These are phyloP conservation scores for Cladosporium cucumerinum DNA, from an alignment of 2,329 filamentous ascomycete genomes.

Conservation along the genomic window DNA sequence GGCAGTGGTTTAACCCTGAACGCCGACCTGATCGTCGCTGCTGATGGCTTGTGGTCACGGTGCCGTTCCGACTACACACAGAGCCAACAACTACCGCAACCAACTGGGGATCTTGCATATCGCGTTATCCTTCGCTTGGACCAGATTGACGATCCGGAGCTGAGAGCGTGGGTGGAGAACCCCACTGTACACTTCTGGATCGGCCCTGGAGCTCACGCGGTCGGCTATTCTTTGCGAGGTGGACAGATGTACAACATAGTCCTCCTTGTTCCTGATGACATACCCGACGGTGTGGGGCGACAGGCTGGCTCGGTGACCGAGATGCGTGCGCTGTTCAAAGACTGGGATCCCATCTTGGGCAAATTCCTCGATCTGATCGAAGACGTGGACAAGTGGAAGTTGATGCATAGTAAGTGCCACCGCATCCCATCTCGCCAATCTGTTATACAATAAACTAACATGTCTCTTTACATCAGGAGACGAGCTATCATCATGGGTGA, in stretches of 20 bases:
- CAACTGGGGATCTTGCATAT: conserved; percentile 63
- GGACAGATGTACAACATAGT: conserved; percentile 63
- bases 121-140: conserved; percentile 54
- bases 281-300: conserved; percentile 48
- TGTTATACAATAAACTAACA: background rate
- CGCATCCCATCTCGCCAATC: conserved; percentile 23
- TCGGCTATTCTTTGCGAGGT: conserved; percentile 58
- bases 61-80: conserved; percentile 47
- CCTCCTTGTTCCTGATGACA: conserved; percentile 59
- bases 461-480: background rate
- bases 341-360: conserved; percentile 59
- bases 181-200: conserved; percentile 52
- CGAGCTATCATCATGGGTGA: conserved; percentile 44
- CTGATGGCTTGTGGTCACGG: conserved; percentile 60
- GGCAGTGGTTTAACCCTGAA: conserved; percentile 38
- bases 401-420: conserved; percentile 55
- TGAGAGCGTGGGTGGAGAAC: conserved; percentile 50
- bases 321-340: conserved; percentile 46
- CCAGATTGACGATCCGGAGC: conserved; percentile 43
- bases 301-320: conserved; percentile 52
- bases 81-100: conserved; percentile 43
- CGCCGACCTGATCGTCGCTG: conserved; percentile 55
- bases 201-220: conserved; percentile 57
- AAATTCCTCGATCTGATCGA: conserved; percentile 48
- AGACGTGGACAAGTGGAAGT: conserved; percentile 63